Evolutionary conservation across 2,329 filamentous ascomycete species (phyloP).

Genomic region (Ambrosiella beaveri): DNA sequence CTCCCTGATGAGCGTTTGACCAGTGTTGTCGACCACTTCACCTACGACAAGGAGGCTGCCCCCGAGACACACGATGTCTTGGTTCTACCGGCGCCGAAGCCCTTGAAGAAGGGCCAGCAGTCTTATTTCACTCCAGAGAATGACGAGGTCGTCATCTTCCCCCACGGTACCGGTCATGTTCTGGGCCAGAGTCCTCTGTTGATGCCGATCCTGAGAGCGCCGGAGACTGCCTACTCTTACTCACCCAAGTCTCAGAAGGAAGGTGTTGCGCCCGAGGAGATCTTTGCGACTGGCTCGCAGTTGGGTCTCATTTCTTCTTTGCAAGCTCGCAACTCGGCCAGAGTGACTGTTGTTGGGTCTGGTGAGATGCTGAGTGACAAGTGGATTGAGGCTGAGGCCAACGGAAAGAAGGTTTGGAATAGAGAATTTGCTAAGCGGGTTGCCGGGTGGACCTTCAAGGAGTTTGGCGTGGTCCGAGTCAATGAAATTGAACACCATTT

Average conservation of each 20-base stretch:
- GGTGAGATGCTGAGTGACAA: conserved; percentile 73
- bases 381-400: conserved; percentile 57
- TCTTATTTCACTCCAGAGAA: conserved; percentile 56
- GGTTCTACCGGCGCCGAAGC: conserved; percentile 51
- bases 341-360: conserved; percentile 70
- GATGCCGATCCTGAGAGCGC: conserved; percentile 65
- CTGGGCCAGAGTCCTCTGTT: conserved; percentile 65
- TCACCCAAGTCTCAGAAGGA: conserved; percentile 73
- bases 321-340: conserved; percentile 86
- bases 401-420: conserved; percentile 46
- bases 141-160: conserved; percentile 54
- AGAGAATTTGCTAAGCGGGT: conserved; percentile 70
- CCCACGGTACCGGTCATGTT: conserved; percentile 61
- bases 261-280: conserved; percentile 49
- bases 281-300: conserved; percentile 72
- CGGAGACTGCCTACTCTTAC: conserved; percentile 78
- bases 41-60: conserved; percentile 64
- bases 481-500: conserved; percentile 67
- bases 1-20: conserved; percentile 75
- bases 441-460: conserved; percentile 92
- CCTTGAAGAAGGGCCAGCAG: conserved; percentile 51
- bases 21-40: conserved; percentile 87
- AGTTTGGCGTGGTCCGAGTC: conserved; percentile 75
- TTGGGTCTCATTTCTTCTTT: conserved; percentile 68
- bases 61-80: conserved; percentile 77